A percentile compares a stretch with the other conserved stretches of the same genome.
Evolutionary conservation across 306 rosid species (phyloP).

Genomic region (Trifolium dubium): DNA sequence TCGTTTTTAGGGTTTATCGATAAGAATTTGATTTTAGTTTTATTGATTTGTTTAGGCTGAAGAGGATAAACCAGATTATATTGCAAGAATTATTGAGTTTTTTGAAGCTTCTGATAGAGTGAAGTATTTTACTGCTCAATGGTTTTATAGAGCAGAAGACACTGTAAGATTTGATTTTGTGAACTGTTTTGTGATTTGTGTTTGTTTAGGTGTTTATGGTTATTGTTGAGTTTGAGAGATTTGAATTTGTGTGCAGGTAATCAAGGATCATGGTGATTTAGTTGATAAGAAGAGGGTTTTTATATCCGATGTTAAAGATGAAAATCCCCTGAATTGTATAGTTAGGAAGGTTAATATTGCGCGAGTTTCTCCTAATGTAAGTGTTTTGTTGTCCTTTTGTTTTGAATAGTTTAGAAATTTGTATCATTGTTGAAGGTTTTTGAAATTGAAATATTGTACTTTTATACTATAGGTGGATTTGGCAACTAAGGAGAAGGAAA

Average conservation of each 20-base stretch:
- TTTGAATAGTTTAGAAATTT: not conserved
- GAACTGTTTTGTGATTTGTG: not conserved
- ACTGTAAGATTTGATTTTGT: constrained; percentile 35
- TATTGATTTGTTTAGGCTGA: constrained; percentile 39
- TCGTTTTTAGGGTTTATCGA: no score
- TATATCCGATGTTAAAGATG: constrained; percentile 48
- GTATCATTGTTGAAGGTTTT: not conserved
- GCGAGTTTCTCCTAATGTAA: constrained; percentile 25
- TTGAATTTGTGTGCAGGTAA: constrained; percentile 39
- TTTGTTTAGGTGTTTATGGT: not conserved
- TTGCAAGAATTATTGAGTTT: constrained; percentile 10
- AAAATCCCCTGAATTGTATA: constrained; percentile 47
- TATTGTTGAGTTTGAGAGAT: not conserved
- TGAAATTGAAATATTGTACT: not conserved
- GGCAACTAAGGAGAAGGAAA: constrained; percentile 13
- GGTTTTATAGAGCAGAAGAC: constrained; percentile 56
- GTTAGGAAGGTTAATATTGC: constrained; percentile 44
- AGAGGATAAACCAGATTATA: constrained; percentile 43
- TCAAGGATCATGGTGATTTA: constrained; percentile 39
- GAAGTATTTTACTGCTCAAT: constrained; percentile 46
- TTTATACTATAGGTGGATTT: constrained; percentile 38
- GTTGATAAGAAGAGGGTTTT: constrained; percentile 45
- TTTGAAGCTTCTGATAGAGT: no score
- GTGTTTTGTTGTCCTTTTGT: not conserved
- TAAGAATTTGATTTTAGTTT: not conserved